Evolutionary conservation across 225 moss, liverwort and hornwort genomes (phyloP).

Genomic region (Physcomitrium patens): DNA sequence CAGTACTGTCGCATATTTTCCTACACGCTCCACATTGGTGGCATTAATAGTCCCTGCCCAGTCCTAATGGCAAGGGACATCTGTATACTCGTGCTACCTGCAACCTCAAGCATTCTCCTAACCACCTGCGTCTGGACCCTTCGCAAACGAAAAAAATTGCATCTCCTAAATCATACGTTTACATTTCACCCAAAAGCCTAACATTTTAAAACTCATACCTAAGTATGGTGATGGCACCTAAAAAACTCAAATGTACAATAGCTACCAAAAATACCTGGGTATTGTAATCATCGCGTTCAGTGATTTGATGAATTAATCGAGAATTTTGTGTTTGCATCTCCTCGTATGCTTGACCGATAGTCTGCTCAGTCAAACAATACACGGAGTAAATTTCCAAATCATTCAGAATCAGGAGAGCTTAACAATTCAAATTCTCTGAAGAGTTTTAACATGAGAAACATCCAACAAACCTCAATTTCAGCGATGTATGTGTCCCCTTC

Average conservation of each 20-base stretch:
- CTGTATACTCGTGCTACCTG: too few species aligned
- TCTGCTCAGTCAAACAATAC: conserved; percentile 47
- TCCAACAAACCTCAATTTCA: conserved; percentile 86
- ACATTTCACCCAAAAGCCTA: conserved; percentile 6
- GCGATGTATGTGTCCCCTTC: conserved; percentile 94
- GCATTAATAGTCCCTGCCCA: not conserved
- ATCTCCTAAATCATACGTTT: not conserved
- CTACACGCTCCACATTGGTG: not conserved
- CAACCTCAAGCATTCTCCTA: too few species aligned
- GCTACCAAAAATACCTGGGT: conserved; percentile 67
- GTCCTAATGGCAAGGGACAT: not conserved
- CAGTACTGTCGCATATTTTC: conserved; percentile 10
- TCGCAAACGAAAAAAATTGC: not conserved
- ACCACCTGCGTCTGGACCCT: too few species aligned
- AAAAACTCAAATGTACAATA: conserved; percentile 15
- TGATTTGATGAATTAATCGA: conserved; percentile 87
- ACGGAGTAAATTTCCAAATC: conserved; percentile 10
- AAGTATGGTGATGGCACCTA: conserved; percentile 17
- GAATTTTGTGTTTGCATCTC: conserved; percentile 99
- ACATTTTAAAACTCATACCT: not conserved
- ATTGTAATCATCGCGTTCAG: conserved; percentile 97
- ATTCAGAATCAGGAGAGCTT: conserved; percentile 21
- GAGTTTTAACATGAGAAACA: not conserved
- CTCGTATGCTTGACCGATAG: conserved; percentile 99
- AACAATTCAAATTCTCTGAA: not conserved